Evolutionary conservation across 2,329 filamentous ascomycete genomes (phyloP).

Genomic region (Exophiala calicioides): DNA sequence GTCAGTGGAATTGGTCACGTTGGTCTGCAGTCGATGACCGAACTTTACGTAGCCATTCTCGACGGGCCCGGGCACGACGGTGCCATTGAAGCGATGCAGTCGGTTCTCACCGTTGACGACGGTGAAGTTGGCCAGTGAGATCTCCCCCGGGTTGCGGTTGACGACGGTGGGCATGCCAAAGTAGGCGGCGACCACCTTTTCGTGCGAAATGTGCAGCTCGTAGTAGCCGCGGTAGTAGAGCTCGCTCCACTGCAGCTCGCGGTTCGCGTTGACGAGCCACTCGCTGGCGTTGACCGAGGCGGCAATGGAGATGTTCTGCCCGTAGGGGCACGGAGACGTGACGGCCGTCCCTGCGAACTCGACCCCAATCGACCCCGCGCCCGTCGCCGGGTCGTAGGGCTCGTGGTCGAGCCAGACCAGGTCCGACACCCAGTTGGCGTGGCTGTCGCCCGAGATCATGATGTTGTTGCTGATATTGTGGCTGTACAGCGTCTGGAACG

Average conservation of each 20-base stretch:
- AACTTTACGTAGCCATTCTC: conserved; percentile 42
- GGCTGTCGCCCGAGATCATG: conserved; percentile 70
- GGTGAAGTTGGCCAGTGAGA: conserved; percentile 70
- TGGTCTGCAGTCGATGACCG: conserved; percentile 36
- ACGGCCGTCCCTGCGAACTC: conserved; percentile 70
- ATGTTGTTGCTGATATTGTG: conserved; percentile 73
- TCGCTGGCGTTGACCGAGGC: conserved; percentile 52
- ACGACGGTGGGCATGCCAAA: conserved; percentile 65
- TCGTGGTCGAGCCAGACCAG: conserved; percentile 59
- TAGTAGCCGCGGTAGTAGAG: conserved; percentile 74
- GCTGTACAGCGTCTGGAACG: conserved; percentile 64
- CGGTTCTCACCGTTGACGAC: conserved; percentile 63
- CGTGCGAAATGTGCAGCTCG: conserved; percentile 59
- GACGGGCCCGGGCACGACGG: conserved; percentile 50
- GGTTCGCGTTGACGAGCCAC: conserved; percentile 54
- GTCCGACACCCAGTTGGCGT: conserved; percentile 65
- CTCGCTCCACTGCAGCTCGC: conserved; percentile 71
- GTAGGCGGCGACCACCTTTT: conserved; percentile 63
- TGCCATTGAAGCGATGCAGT: conserved; percentile 48
- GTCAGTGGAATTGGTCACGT: conserved; percentile 39
- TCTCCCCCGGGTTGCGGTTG: conserved; percentile 63
- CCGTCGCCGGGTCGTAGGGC: conserved; percentile 56
- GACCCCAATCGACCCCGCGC: conserved; percentile 59
- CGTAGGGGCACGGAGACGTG: conserved; percentile 59
- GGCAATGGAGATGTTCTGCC: conserved; percentile 58